Conservation (phyloP, 768 basidiomycete species). For the Erythrobasidium yunnanense region DNA sequence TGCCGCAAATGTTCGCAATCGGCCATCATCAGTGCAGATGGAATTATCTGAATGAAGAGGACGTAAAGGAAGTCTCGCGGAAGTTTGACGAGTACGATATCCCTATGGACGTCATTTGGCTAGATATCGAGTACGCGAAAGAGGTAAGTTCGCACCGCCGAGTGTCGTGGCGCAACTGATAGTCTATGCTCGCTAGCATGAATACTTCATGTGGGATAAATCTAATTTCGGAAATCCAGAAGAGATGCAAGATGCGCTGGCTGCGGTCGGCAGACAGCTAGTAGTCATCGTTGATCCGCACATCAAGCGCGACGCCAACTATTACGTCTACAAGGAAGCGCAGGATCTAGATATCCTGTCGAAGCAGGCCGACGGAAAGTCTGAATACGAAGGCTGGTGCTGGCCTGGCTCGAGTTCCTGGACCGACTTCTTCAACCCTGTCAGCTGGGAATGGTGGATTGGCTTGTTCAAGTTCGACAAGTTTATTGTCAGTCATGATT, state of each 20-base stretch:
- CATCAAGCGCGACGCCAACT: slow-evolving; percentile 66
- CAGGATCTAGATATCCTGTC: slow-evolving; percentile 70
- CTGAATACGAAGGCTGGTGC: slow-evolving; percentile 93
- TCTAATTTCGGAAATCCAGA: slow-evolving; percentile 88
- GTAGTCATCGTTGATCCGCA: slow-evolving; percentile 96
- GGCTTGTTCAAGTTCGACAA: slow-evolving; percentile 59
- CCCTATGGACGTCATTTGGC: slow-evolving; percentile 91
- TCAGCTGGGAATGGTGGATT: slow-evolving; percentile 66
- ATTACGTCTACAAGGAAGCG: slow-evolving; percentile 75
- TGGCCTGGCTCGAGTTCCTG: slow-evolving; percentile 94
- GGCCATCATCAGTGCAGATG: slow-evolving; percentile 97
- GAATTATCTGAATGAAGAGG: slow-evolving; percentile 89
- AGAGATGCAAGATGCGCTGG: slow-evolving; percentile 82
- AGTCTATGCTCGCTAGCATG: slow-evolving; percentile 47
- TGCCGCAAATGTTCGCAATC: slow-evolving; percentile 84
- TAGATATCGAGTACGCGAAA: slow-evolving; percentile 88
- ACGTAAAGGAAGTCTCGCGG: slow-evolving; percentile 70
- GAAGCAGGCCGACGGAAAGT: slow-evolving; percentile 63
- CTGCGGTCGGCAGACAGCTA: slow-evolving; percentile 77
- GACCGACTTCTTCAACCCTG: slow-evolving; percentile 94
- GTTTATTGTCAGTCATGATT: slow-evolving; percentile 42
- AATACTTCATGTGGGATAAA: slow-evolving; percentile 94
- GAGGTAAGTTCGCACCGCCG: slow-evolving; percentile 42
- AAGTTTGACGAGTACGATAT: slow-evolving; percentile 89
- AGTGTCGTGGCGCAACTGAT: neutral